These are phyloP conservation scores for Debaryomyces udenii DNA, from an alignment of 1,139 yeast species.

Conservation along the genomic window DNA sequence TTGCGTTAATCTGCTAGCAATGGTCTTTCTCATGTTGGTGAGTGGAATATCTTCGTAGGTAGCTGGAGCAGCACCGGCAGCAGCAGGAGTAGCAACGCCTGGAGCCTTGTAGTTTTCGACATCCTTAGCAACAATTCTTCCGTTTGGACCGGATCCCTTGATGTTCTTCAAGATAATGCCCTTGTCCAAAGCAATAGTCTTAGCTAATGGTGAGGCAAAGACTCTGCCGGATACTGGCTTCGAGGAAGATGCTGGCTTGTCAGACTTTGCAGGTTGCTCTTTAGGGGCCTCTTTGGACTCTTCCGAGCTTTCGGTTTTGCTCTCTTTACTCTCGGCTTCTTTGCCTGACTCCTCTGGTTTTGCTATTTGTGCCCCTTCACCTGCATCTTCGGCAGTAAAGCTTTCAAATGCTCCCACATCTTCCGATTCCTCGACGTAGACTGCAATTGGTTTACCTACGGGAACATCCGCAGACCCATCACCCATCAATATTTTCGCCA, in stretches of 20 bases:
- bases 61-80: constrained; percentile 57
- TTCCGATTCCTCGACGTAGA: constrained; percentile 82
- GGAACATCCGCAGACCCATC: constrained; percentile 90
- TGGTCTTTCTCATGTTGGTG: constrained; percentile 90
- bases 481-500: constrained; percentile 86
- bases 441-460: constrained; percentile 95
- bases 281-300: constrained; percentile 25
- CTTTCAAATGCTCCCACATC: constrained; percentile 88
- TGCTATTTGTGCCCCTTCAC: constrained; percentile 48
- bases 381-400: constrained; percentile 85
- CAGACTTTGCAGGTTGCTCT: constrained; percentile 24
- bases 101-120: constrained; percentile 68
- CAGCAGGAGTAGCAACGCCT: constrained; percentile 50
- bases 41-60: constrained; percentile 82
- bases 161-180: constrained; percentile 85
- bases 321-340: constrained; percentile 23
- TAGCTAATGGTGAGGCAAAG: constrained; percentile 94
- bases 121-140: constrained; percentile 90
- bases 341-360: constrained; percentile 27
- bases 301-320: constrained; percentile 31
- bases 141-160: constrained; percentile 93
- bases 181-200: constrained; percentile 88
- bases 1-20: constrained; percentile 83
- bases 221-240: constrained; percentile 59
- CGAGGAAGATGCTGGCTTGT: constrained; percentile 24